Conservation (phyloP, 331 rosid genomes). For the Pyracantha coccinea region DNA sequence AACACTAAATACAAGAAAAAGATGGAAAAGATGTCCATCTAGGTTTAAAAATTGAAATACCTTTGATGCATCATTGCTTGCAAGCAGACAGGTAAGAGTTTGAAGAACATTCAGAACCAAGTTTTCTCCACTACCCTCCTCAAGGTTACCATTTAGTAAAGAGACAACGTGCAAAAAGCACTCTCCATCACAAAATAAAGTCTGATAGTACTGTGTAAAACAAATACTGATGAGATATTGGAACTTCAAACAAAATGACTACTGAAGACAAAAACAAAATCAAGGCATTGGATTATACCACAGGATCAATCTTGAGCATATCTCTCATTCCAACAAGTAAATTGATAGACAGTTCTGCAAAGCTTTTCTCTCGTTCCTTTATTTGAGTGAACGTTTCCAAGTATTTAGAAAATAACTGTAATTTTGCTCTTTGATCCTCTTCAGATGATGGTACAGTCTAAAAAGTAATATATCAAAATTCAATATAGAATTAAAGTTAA, state of each 20-base stretch:
- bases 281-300: conserved; percentile 36
- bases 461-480: conserved; percentile 10
- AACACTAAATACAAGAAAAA: background rate
- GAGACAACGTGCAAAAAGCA: conserved; percentile 97
- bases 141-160: conserved; percentile 73
- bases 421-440: conserved; percentile 70
- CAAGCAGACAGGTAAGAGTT: conserved; percentile 85
- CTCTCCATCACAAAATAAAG: conserved; percentile 89
- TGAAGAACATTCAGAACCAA: conserved; percentile 86
- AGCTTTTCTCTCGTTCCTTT: conserved; percentile 66
- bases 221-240: conserved; percentile 12
- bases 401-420: conserved; percentile 81
- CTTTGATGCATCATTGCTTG: conserved; percentile 76
- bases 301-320: conserved; percentile 53
- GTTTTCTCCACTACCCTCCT: conserved; percentile 52
- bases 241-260: conserved; percentile 6
- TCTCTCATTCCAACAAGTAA: conserved; percentile 80
- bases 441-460: conserved; percentile 61
- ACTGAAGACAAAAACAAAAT: conserved; percentile 11
- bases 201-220: conserved; percentile 76
- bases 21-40: background rate
- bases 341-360: conserved; percentile 67
- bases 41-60: conserved; percentile 18
- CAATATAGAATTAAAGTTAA: conserved; percentile 11
- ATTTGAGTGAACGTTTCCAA: conserved; percentile 79